Conservation (phyloP, 2,329 filamentous ascomycete genomes). For the Pyricularia pennisetigena region DNA sequence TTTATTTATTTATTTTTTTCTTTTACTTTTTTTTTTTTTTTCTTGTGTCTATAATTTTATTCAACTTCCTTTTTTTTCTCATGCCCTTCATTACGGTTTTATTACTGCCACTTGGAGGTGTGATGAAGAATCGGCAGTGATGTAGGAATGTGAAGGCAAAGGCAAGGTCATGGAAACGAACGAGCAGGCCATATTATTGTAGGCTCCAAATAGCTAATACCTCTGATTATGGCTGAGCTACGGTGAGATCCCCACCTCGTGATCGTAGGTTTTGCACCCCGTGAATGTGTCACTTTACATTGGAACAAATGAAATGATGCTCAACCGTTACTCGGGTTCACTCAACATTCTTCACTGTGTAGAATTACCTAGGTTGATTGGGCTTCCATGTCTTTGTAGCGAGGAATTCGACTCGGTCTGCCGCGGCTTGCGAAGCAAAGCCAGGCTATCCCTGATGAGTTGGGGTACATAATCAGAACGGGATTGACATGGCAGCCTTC, state of each 20-base stretch:
- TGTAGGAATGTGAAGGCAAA: no score
- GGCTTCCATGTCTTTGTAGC: not conserved
- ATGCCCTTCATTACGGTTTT: not conserved
- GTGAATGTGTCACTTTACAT: no score
- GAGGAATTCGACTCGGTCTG: not conserved
- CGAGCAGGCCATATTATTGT: no score
- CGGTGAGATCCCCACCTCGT: no score
- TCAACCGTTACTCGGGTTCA: not conserved
- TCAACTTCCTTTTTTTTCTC: not conserved
- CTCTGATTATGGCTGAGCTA: no score
- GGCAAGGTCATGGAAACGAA: no score
- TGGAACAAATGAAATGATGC: no score
- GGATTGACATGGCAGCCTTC: not conserved
- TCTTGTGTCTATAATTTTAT: not conserved
- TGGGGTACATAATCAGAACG: not conserved
- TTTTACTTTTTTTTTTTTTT: not conserved
- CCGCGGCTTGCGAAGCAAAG: not conserved
- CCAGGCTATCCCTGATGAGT: not conserved
- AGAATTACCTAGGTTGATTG: not conserved
- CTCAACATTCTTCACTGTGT: not conserved
- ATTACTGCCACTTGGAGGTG: not conserved
- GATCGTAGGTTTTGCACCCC: no score
- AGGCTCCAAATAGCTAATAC: no score
- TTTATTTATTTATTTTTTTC: not conserved
- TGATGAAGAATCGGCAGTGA: no score